Base-by-base conservation (phyloP, 2,329 filamentous ascomycete species). In the Akanthomyces lecanii region DNA sequence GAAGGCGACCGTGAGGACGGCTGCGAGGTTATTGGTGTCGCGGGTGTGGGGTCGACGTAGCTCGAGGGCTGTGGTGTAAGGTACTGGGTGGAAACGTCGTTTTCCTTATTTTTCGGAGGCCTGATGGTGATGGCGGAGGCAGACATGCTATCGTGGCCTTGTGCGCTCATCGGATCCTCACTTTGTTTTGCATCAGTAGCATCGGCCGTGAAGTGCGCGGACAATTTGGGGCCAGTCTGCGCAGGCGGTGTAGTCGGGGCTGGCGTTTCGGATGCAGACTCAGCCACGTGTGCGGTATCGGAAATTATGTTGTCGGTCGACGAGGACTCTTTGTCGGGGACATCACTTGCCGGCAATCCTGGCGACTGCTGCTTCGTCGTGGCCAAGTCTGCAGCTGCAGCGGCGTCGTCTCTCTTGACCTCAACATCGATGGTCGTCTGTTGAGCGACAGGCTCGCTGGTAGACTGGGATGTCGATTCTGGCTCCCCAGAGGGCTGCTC, bases 1-100 rank as follows among this genome's bases (percentile, higher is more conserved):
- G 86, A 79, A 71, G 85, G 78, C 70, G 84, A 80, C 76, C 88
- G 77, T 18, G 88, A 87, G 1, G 83, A 79, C 3, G 83, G 81
- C 62, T 82, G 80, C 3, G 84, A 86, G 44, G 76, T 76, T 58
- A 77, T 75, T 14, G 84, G 84, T 0, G 84, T 86, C 3, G 82
- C 77, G 30, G 84, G 83, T 7, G 84, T 85, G 25, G 84, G 83
- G 68, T 87, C 84, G 66, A 86, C 73, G 67, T 86, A 86, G 54
- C 69, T 73, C 40, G 72, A 69, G 12, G 81, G 75, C 65, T 82
- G 79, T 64, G 82, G 79, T 28, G 78, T 77, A 60, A 84, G 76
- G 65, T 78, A 79, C 64, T 80, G 78, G 8, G 73, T 67, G 63
- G 73, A 69, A 21, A 71, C 69, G 55, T 75, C 68, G n/a, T 74